phyloP scores from a whole-genome alignment of 2,329 filamentous ascomycete genomes.

The Fusarium sp. region DNA sequence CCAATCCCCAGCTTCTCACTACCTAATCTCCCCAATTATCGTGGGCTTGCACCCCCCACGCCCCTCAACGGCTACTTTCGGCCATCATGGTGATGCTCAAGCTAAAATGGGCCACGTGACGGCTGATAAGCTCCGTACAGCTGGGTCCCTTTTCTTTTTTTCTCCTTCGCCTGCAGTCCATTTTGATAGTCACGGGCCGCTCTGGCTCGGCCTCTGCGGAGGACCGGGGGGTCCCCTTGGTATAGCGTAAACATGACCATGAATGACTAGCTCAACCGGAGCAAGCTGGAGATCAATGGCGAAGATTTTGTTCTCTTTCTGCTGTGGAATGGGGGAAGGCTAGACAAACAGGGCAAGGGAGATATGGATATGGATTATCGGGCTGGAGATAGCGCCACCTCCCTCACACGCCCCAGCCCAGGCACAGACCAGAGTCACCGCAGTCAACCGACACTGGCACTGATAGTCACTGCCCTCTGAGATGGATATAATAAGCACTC shows the following conservation, averaged over 20 bases:
- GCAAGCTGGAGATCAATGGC: conserved; percentile 22
- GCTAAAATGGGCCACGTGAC: conserved; percentile 37
- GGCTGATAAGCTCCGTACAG: conserved; percentile 40
- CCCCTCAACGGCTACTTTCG: conserved; percentile 41
- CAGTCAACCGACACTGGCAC: conserved; percentile 22
- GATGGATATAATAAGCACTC: conserved; percentile 31
- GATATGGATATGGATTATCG: neutral
- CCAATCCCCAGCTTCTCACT: conserved; percentile 12
- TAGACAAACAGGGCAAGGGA: neutral
- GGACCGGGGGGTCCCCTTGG: neutral
- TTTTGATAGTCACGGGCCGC: conserved; percentile 22
- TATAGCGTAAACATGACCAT: conserved; percentile 12
- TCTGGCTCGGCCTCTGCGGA: conserved; percentile 34
- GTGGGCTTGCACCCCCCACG: neutral
- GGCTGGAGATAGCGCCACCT: conserved; percentile 37
- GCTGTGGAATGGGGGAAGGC: conserved; percentile 29
- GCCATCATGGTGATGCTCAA: conserved; percentile 7
- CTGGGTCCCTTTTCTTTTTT: conserved; percentile 9
- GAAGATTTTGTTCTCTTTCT: neutral
- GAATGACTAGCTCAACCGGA: conserved; percentile 15
- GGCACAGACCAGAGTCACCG: conserved; percentile 14
- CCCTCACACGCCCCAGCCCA: conserved; percentile 25
- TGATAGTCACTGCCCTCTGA: neutral
- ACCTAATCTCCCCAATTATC: conserved; percentile 26
- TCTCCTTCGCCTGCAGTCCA: neutral